Conservation (phyloP, 2,329 filamentous ascomycete species). For the Exophiala sp. region DNA sequence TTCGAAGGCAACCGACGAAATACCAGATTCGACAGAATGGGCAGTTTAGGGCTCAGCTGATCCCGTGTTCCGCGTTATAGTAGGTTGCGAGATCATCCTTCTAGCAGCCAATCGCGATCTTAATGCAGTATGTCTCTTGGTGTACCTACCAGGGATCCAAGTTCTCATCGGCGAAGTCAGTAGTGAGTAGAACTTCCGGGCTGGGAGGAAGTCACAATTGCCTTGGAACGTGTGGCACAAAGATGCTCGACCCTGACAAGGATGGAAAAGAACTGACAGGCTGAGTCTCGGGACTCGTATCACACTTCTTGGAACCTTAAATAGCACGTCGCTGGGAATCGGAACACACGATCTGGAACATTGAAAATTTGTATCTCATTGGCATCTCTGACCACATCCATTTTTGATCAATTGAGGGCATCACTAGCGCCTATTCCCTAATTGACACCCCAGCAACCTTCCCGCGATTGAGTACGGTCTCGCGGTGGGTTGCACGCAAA, state of each 20-base stretch:
- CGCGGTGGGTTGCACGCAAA: slow-evolving; percentile 2
- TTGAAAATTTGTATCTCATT: slow-evolving; percentile 3
- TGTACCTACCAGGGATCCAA: too few species aligned
- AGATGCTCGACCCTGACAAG: background rate
- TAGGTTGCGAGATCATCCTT: background rate
- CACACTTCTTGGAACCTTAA: background rate
- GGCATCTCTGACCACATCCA: background rate
- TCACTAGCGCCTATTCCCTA: slow-evolving; percentile 7
- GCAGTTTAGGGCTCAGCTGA: background rate
- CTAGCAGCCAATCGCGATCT: background rate
- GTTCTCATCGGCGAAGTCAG: background rate
- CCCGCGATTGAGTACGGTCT: background rate
- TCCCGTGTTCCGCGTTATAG: background rate
- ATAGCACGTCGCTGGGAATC: background rate
- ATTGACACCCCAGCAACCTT: slow-evolving; percentile 1
- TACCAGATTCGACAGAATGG: background rate
- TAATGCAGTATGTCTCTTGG: background rate
- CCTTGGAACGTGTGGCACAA: background rate
- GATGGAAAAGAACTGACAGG: background rate
- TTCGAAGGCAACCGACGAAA: background rate
- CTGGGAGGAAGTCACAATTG: background rate
- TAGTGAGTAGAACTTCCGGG: background rate
- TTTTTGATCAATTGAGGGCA: slow-evolving; percentile 4
- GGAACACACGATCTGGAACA: background rate
- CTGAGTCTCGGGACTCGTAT: slow-evolving; percentile 1